Base-by-base conservation (phyloP, 345 rosid genomes). In the Eucalyptus virginea region DNA sequence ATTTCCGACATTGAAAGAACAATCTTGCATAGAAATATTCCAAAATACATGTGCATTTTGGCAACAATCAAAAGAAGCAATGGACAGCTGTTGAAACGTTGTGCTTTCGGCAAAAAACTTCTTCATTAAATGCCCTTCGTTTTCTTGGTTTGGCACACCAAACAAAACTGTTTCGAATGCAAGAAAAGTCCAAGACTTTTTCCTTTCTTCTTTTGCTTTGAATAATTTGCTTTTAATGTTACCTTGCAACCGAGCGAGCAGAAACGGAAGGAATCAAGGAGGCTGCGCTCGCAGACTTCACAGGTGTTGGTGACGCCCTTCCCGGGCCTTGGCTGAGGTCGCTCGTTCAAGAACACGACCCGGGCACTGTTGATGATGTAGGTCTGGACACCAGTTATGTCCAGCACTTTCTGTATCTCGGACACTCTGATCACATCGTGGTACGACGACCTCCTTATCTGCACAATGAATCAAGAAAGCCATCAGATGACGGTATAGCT, bases 241-340 rank as follows among this genome's bases (percentile, higher is more conserved):
- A 97, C 99, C 99, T 98, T 98, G 95, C 99, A 98, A 65, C 99
- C 99, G 80, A 97, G 98, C 48, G 99, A 98, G 97, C 99, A 98
- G 93, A 97, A 98, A 52, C 94, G 91, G 96, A 96, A 98, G 89
- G 97, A 95, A 89, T 98, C 99, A 7, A 97, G 98, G 50, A 98
- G 99, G 93, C 96, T 95, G 51, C 99, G 99, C 32, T 96, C 95
- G 50, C 99, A 97, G 92, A 95, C 99, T 89, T 96, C 95, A 86
- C 99, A 98, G 86, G 98, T 98, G 93, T 96, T 97, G 88, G 97
- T 96, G 42, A 96, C 98, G 0, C 99, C 99, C 93, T 98, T 98
- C 28, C 99, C 98, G 5, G 99, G 99, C 94, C 98, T 95, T 30
- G 99, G 99, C 93, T 97, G 99, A 81, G 99, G 99, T 88, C 99